A percentile compares a stretch with the other conserved stretches of the same genome.
These are phyloP conservation scores for Talaromyces islandicus DNA, from an alignment of 2,329 filamentous ascomycete genomes.

Conservation along the genomic window DNA sequence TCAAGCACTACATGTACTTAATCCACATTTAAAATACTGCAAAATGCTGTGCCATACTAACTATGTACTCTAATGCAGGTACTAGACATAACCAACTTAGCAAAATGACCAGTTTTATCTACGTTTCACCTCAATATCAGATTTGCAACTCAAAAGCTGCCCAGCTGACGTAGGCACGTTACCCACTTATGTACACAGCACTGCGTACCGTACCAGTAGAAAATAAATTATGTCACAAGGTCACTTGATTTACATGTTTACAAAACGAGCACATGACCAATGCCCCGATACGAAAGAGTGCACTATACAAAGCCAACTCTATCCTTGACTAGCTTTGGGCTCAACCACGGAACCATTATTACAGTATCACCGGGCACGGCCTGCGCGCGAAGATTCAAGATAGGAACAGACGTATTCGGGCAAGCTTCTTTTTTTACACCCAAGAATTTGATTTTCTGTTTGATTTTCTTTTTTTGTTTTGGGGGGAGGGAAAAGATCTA, in stretches of 20 bases:
- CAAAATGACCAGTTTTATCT: background rate
- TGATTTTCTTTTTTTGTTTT: background rate
- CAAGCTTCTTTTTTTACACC: no score
- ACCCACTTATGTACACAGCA: background rate
- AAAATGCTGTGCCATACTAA: no score
- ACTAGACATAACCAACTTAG: background rate
- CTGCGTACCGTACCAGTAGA: background rate
- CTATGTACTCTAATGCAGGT: background rate
- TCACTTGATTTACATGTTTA: background rate
- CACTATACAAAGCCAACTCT: background rate
- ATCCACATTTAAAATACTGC: background rate
- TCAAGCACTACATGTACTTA: background rate
- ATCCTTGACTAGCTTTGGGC: background rate
- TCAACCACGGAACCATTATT: background rate
- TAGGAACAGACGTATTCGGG: no score
- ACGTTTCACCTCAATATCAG: background rate
- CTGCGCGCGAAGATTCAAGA: no score
- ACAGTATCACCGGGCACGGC: background rate
- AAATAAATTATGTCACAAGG: background rate
- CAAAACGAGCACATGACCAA: background rate
- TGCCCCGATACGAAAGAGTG: background rate
- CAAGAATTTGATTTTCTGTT: background rate
- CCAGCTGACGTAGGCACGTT: background rate
- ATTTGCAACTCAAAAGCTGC: background rate
- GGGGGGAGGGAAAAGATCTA: background rate